phyloP scores from a whole-genome alignment of 805 yeast species.

The Tetrapisispora taiwanensis region DNA sequence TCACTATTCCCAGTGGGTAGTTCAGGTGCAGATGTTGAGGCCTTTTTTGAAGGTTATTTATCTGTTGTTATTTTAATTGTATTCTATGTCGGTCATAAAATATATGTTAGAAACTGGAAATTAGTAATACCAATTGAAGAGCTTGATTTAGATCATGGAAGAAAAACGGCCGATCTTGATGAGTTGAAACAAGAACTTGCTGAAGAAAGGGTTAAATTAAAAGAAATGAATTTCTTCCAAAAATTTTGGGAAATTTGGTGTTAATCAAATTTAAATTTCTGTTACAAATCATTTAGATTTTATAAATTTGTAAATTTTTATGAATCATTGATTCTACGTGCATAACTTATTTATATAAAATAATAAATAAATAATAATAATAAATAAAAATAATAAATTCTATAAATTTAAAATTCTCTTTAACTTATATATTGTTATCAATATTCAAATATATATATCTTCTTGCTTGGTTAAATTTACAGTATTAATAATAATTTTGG shows the following conservation, averaged over 20 bases:
- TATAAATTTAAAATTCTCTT: no score
- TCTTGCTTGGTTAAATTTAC: no score
- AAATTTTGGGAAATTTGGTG: slow-evolving; percentile 38
- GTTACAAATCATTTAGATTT: not conserved
- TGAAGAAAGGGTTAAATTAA: slow-evolving; percentile 33
- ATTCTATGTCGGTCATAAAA: slow-evolving; percentile 50
- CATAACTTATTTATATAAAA: no score
- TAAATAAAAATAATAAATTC: no score
- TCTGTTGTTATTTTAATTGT: slow-evolving; percentile 55
- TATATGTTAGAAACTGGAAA: slow-evolving; percentile 33
- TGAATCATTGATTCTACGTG: no score
- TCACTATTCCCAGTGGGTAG: slow-evolving; percentile 62
- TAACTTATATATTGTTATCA: no score
- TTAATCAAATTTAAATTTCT: slow-evolving; percentile 10
- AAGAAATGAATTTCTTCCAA: slow-evolving; percentile 35
- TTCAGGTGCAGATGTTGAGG: slow-evolving; percentile 37
- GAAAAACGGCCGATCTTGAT: slow-evolving; percentile 44
- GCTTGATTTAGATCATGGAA: slow-evolving; percentile 51
- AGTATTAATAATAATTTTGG: no score
- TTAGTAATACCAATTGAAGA: slow-evolving; percentile 35
- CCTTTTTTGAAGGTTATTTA: slow-evolving; percentile 57
- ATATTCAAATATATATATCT: no score
- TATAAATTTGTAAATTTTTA: no score
- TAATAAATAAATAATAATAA: no score
- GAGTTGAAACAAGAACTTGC: slow-evolving; percentile 38